Conservation (phyloP, 495 filamentous ascomycete genomes). For the Talaromyces liani region DNA sequence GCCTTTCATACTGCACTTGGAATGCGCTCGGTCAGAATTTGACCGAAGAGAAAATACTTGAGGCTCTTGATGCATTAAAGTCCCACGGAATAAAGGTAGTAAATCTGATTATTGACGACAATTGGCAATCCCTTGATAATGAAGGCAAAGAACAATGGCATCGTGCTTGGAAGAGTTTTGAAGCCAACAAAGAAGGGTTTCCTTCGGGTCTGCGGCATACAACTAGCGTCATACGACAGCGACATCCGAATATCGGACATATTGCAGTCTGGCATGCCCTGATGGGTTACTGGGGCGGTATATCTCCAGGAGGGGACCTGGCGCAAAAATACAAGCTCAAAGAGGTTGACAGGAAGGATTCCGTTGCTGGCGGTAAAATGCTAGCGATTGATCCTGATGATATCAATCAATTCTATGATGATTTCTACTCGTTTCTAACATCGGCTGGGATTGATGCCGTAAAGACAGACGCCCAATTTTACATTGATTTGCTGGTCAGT, state of each 20-base stretch:
- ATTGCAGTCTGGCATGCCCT: conserved; percentile 94
- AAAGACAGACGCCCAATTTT: conserved; percentile 87
- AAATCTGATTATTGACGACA: conserved; percentile 89
- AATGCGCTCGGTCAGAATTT: conserved; percentile 80
- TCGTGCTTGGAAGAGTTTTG: conserved; percentile 61
- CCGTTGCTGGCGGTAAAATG: conserved; percentile 54
- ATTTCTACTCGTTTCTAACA: conserved; percentile 81
- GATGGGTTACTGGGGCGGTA: conserved; percentile 93
- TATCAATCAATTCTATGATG: conserved; percentile 68
- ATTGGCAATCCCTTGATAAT: conserved; percentile 81
- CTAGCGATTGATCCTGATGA: conserved; percentile 70
- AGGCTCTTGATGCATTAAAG: conserved; percentile 64
- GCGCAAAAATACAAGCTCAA: conserved; percentile 72
- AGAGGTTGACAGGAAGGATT: conserved; percentile 50
- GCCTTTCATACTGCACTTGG: conserved; percentile 81
- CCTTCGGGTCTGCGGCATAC: conserved; percentile 68
- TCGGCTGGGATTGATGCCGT: conserved; percentile 67
- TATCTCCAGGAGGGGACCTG: conserved; percentile 63
- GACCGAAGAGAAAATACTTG: conserved; percentile 69
- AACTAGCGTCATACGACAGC: conserved; percentile 57
- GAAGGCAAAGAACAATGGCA: conserved; percentile 42
- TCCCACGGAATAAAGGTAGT: conserved; percentile 66
- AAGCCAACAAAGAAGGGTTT: conserved; percentile 75
- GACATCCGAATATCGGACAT: conserved; percentile 67
- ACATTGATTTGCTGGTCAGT: conserved; percentile 65